Base-by-base conservation (phyloP, 495 filamentous ascomycete genomes). In the Extremus antarcticus region DNA sequence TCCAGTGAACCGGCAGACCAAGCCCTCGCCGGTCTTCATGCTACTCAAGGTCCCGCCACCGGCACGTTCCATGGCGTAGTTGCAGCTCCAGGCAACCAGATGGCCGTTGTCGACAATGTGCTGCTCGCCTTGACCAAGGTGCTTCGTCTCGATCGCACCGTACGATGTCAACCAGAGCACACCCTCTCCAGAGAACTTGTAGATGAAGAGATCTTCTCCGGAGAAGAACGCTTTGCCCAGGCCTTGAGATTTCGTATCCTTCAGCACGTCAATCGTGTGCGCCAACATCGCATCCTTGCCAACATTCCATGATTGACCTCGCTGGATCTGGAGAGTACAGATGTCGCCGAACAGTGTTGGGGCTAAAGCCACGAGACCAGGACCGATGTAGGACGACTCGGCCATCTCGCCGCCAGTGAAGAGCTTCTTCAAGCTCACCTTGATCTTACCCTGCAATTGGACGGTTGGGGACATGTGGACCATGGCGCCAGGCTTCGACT, bases 101-200 rank as follows among this genome's bases (percentile, higher is more conserved):
- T 97, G 89, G 10, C 90, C 90, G 63, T 97, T 96, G 62, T 97
- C 90, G 47, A 97, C 82, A 52, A 88, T 86, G 66, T 94, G 96
- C 51, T 80, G 80, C 64, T 96, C 90, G 1, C 81, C 82, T 7
- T 84, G 79, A 25, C 69, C 73, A 20, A 95, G 75, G 82, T 96
- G 88, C 70, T 96, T 96, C 62, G 86, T 78, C 55, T 96, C 84
- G 56, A 97, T 94, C 2, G 92, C 91, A 0, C 91, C 91, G 55
- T 95, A 90, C 62, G 87, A 92, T 1, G 86, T 87, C 38, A 95
- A 69, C 85, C 89, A 97, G 24, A 95, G 55, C 23, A 96, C 64
- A 0, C 91, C 91, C 3, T 68, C 74, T 0, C 90, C 90, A 8
- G 70, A 75, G 19, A 96, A 84, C 66, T 85, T 87, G 66, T 92